Conservation (phyloP, 2,329 filamentous ascomycete species). For the Pseudogymnoascus sp. region DNA sequence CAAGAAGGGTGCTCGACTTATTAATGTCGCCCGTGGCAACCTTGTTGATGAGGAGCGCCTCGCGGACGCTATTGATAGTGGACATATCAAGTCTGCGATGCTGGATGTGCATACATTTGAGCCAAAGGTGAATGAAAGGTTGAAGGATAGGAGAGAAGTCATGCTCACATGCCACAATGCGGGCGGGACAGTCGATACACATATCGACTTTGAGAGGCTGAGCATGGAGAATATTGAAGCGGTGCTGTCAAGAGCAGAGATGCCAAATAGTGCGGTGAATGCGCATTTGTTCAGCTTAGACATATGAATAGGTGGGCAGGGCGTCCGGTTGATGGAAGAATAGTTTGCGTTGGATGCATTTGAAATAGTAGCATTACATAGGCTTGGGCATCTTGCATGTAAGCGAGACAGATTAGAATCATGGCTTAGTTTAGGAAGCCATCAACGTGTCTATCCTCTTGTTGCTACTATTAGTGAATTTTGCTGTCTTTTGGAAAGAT, state of each 20-base stretch:
- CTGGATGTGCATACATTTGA: slow-evolving; percentile 58
- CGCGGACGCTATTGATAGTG: slow-evolving; percentile 46
- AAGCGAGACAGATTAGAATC: not conserved
- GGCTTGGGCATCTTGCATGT: not conserved
- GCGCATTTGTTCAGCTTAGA: slow-evolving; percentile 31
- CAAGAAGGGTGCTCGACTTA: slow-evolving; percentile 47
- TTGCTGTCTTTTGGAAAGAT: not conserved
- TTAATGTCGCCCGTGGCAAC: slow-evolving; percentile 57
- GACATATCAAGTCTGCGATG: slow-evolving; percentile 43
- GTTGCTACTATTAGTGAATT: not conserved
- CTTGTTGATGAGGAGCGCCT: slow-evolving; percentile 58
- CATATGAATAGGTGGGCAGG: not conserved
- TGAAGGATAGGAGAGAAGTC: slow-evolving; percentile 27
- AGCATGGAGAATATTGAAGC: slow-evolving; percentile 58
- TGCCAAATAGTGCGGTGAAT: slow-evolving; percentile 55
- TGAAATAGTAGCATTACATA: not conserved
- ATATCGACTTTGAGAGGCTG: slow-evolving; percentile 54
- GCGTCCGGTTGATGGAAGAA: not conserved
- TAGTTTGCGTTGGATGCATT: not conserved
- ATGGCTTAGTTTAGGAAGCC: not conserved
- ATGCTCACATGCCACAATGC: slow-evolving; percentile 61
- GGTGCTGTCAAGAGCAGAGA: slow-evolving; percentile 40
- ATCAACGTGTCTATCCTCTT: not conserved
- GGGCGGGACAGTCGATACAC: slow-evolving; percentile 55
- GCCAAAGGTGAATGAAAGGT: slow-evolving; percentile 33